Percentiles rank a stretch among this genome's conserved stretches.
These are phyloP conservation scores for Stylonectria norvegica DNA, from an alignment of 2,329 filamentous ascomycete species.

Conservation along the genomic window DNA sequence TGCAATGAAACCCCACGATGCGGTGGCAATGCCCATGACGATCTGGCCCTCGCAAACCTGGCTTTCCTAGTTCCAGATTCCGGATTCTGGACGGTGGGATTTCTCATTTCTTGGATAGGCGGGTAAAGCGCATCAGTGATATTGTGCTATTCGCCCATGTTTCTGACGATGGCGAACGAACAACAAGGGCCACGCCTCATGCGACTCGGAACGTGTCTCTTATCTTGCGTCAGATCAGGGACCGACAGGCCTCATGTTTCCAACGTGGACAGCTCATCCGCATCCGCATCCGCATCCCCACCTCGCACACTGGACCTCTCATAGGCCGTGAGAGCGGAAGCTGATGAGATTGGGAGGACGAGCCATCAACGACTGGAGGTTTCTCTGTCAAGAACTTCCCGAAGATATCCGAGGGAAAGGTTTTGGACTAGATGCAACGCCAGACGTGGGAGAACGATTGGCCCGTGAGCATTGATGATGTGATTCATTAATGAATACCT, in stretches of 20 bases:
- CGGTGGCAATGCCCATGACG: no score
- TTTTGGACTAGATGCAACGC: neutral
- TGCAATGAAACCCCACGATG: neutral
- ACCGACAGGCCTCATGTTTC: neutral
- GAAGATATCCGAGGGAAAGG: neutral
- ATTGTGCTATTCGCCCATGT: neutral
- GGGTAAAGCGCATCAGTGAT: conserved; percentile 8
- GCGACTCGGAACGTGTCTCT: neutral
- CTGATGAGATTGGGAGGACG: neutral
- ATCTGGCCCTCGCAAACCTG: neutral
- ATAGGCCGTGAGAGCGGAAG: neutral
- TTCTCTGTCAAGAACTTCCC: neutral
- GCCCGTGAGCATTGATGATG: conserved; percentile 26
- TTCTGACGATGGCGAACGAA: no score
- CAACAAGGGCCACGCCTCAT: no score
- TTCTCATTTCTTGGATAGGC: no score
- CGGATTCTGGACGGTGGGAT: neutral
- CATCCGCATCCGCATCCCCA: neutral
- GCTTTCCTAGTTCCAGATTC: no score
- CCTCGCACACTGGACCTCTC: neutral
- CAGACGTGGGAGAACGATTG: conserved; percentile 28
- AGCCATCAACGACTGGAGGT: neutral
- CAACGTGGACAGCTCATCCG: neutral
- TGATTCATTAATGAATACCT: conserved; percentile 11
- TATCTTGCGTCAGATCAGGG: neutral